Evolutionary conservation across 2,329 filamentous ascomycete genomes (phyloP).

Genomic region (Trichocomaceae sp.): DNA sequence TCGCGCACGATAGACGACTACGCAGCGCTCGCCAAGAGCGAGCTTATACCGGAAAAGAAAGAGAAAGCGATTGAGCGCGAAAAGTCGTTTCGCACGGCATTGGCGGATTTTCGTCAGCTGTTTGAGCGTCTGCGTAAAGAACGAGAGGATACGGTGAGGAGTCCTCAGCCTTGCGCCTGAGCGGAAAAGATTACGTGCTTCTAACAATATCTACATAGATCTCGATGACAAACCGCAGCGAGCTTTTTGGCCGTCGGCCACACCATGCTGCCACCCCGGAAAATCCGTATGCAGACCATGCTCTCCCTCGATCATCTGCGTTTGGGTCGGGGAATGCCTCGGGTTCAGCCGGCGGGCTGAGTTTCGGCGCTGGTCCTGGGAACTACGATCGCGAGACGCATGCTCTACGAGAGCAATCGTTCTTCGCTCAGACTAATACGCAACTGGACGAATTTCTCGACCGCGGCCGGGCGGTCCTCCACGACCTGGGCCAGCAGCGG

Average conservation of each 20-base stretch:
- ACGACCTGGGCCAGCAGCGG: constrained; percentile 79
- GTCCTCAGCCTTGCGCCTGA: too few species aligned
- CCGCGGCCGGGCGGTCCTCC: constrained; percentile 79
- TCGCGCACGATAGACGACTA: constrained; percentile 91
- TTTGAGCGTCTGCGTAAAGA: constrained; percentile 71
- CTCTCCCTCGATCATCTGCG: constrained; percentile 37
- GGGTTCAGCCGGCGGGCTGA: constrained; percentile 27
- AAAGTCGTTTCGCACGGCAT: constrained; percentile 75
- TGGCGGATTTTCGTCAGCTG: constrained; percentile 69
- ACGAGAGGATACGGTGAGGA: constrained; percentile 62
- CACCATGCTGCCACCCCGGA: constrained; percentile 76
- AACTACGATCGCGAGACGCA: constrained; percentile 70
- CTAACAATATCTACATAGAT: constrained; percentile 31
- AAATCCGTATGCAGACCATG: constrained; percentile 76
- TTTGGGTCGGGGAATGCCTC: constrained; percentile 32
- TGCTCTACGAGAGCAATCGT: constrained; percentile 80
- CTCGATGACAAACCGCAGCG: constrained; percentile 63
- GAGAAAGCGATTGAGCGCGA: constrained; percentile 82
- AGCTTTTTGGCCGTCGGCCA: constrained; percentile 78
- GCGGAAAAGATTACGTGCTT: neutral
- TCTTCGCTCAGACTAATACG: constrained; percentile 72
- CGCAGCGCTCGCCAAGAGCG: constrained; percentile 72
- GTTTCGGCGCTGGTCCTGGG: constrained; percentile 40
- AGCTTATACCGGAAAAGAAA: constrained; percentile 84
- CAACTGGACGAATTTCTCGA: constrained; percentile 94